A percentile compares a stretch with the other conserved stretches of the same genome.
These are phyloP conservation scores for Ceratocystis variospora DNA, from an alignment of 2,329 filamentous ascomycete genomes.

Conservation along the genomic window DNA sequence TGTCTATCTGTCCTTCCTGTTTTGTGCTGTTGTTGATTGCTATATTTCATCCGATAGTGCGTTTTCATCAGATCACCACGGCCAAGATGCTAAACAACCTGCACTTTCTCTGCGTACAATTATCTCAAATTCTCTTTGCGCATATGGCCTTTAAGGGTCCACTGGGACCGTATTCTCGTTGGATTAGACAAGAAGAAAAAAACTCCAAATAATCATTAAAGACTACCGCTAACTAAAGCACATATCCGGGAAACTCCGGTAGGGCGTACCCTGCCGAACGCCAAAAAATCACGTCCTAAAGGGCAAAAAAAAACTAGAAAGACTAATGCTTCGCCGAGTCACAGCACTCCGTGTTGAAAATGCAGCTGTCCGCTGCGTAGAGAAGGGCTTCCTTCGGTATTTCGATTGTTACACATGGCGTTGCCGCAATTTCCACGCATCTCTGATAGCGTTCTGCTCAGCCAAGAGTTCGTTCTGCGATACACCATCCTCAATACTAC, in stretches of 20 bases:
- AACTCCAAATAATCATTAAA: neutral
- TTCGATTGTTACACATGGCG: too few relatives aligned
- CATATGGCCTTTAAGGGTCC: neutral
- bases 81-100: too few relatives aligned
- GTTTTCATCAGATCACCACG: neutral
- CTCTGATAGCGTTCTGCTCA: constrained; percentile 56
- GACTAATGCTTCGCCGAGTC: constrained; percentile 15
- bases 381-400: too few relatives aligned
- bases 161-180: neutral
- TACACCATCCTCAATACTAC: constrained; percentile 78
- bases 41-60: neutral
- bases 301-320: neutral
- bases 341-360: neutral
- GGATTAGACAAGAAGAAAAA: neutral
- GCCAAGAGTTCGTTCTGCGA: constrained; percentile 66
- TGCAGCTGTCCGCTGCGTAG: constrained; percentile 34
- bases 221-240: neutral
- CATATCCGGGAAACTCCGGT: neutral
- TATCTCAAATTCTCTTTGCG: neutral
- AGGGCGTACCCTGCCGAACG: neutral
- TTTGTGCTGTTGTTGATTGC: neutral
- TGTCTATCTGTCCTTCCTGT: neutral
- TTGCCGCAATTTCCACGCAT: constrained; percentile 52
- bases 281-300: neutral
- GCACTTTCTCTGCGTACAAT: neutral